Percentiles rank a stretch among this genome's conserved stretches.
phyloP scores from a whole-genome alignment of 208 protist genomes.

The Trypanosoma brucei region DNA sequence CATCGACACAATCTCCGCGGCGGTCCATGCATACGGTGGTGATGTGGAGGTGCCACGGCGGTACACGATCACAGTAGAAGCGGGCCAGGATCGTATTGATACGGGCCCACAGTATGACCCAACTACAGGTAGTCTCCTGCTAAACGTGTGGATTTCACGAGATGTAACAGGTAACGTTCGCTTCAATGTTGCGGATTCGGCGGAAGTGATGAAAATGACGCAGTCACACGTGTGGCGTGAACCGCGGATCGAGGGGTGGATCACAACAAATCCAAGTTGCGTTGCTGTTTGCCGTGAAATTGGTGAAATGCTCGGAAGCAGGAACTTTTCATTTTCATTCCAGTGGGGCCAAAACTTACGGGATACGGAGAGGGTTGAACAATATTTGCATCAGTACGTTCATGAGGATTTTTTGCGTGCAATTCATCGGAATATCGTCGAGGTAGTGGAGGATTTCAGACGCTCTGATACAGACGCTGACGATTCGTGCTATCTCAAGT shows the following conservation, averaged over 20 bases:
- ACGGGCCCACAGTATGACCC: constrained; percentile 64
- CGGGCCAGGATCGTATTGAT: constrained; percentile 19
- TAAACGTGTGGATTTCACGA: constrained; percentile 51
- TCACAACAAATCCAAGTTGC: constrained; percentile 46
- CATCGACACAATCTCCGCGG: constrained; percentile 46
- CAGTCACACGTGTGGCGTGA: constrained; percentile 80
- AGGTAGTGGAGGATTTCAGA: constrained; percentile 28
- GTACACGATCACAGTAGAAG: constrained; percentile 54
- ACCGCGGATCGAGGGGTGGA: constrained; percentile 82
- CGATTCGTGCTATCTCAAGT: constrained; percentile 30
- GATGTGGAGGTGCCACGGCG: constrained; percentile 40
- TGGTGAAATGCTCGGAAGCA: constrained; percentile 34
- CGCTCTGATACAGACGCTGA: constrained; percentile 6
- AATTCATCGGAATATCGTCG: constrained; percentile 26
- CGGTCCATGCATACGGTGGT: constrained; percentile 41
- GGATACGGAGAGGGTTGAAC: constrained; percentile 50
- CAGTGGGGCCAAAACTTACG: constrained; percentile 63
- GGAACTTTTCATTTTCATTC: constrained; percentile 48
- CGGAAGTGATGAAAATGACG: constrained; percentile 60
- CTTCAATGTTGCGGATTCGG: constrained; percentile 47
- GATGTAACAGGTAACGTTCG: constrained; percentile 42
- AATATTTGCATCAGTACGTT: constrained; percentile 63
- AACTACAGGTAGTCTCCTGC: constrained; percentile 39
- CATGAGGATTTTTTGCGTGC: constrained; percentile 47
- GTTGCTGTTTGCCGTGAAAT: constrained; percentile 43